Base-by-base conservation (phyloP, 2,329 filamentous ascomycete species). In the Lasiodiplodia citricola region DNA sequence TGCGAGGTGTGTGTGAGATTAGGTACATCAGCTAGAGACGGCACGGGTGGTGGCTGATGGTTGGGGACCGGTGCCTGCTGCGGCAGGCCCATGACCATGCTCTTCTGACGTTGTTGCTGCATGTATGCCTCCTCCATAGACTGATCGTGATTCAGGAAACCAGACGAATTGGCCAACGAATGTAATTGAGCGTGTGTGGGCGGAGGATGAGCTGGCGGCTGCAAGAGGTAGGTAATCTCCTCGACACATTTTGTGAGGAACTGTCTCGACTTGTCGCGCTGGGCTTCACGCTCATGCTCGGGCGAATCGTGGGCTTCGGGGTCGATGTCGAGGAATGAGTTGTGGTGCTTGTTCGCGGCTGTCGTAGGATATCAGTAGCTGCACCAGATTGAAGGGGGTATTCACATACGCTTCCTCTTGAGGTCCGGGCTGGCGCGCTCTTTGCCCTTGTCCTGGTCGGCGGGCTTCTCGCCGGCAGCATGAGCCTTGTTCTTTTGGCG, bases 221-320 rank as follows among this genome's bases (percentile, higher is more conserved):
- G 87, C 41, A 91, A 83, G 70, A 91, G 86, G 74, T 91, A 91
- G 3, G 88, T 87, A 63, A 91, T 87, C 77, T 91, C 89, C 72
- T 90, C 87, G 62, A 90, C 86, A 75, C 88, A 91, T 78, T 89
- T 90, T 68, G 85, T 87, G 38, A 91, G 83, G 73, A 89, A 91
- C 44, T 85, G 80, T 68, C 86, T 85, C 60, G 88, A 90, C 75
- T 89, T 89, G 70, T 90, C 88, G 65, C 88, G 83, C 71, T 88
- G 84, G 57, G 83, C 81, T 68, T 90, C 88, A 70, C 87, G 84
- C 66, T 87, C 85, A 69, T 84, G 80, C 60, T 88, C 86, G 55
- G 70, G 79, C 76, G 70, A 82, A 73, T 74, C 80, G 74, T 70
- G 78, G 35, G 74, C 74, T 41, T 84, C 83, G 18, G 70, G 76